Conservation (phyloP, 306 rosid species). For the Fragaria ananassa region DNA sequence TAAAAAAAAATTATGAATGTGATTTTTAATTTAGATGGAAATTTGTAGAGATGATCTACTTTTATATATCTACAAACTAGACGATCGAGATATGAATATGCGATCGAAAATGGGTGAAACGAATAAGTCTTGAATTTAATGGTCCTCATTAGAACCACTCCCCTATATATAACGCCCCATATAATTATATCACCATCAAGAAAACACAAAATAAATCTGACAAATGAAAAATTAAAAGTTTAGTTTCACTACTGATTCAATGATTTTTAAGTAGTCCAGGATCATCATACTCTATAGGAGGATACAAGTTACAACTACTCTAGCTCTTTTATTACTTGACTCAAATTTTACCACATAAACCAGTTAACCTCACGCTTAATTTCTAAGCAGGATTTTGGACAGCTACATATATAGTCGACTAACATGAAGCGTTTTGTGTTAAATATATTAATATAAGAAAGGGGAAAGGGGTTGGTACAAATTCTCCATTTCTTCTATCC, state of each 20-base stretch:
- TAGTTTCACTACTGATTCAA: too few species aligned
- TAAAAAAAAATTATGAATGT: too few species aligned
- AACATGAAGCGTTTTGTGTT: constrained; percentile 8
- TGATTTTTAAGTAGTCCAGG: neutral
- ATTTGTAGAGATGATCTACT: too few species aligned
- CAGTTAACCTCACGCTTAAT: too few species aligned
- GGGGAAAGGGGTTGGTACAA: neutral
- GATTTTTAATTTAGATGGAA: too few species aligned
- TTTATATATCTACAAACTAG: too few species aligned
- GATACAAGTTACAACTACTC: neutral
- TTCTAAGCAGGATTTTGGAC: neutral
- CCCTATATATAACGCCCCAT: too few species aligned
- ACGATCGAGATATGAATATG: too few species aligned
- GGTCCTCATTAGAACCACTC: too few species aligned
- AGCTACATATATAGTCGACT: neutral
- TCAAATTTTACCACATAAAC: neutral
- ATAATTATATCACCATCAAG: neutral
- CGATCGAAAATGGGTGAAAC: too few species aligned
- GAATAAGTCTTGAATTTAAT: too few species aligned
- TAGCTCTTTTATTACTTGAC: neutral
- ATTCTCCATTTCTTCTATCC: constrained; percentile 14
- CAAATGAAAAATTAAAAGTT: neutral
- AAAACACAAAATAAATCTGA: neutral
- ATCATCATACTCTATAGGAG: neutral
- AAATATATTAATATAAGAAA: neutral